Conservation (phyloP, 192 early-diverging fungal genomes). For the Coemansia aciculifera region DNA sequence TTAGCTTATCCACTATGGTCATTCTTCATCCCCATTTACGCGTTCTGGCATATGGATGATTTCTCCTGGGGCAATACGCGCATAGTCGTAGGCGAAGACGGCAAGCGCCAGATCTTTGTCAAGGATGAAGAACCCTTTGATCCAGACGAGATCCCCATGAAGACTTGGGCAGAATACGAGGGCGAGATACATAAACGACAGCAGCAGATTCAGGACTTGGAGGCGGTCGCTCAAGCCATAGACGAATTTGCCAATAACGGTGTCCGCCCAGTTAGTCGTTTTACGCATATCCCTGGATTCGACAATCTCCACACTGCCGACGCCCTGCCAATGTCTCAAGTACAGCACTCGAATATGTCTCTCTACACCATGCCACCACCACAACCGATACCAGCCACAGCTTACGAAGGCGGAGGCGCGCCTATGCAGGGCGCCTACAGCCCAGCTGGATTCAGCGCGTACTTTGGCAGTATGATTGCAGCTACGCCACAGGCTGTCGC, state of each 20-base stretch:
- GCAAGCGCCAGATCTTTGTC: slow-evolving; percentile 60
- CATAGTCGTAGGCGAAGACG: slow-evolving; percentile 83
- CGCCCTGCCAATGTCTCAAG: background rate
- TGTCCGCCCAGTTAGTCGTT: slow-evolving; percentile 33
- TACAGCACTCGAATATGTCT: background rate
- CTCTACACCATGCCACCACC: background rate
- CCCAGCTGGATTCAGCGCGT: slow-evolving; percentile 23
- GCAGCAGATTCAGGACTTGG: slow-evolving; percentile 28
- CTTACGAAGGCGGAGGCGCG: background rate
- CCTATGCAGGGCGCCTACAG: slow-evolving; percentile 23
- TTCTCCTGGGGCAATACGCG: slow-evolving; percentile 99
- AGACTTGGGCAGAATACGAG: slow-evolving; percentile 84
- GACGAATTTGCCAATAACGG: slow-evolving; percentile 36
- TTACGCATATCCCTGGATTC: slow-evolving; percentile 17
- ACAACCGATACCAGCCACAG: background rate
- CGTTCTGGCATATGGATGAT: slow-evolving; percentile 99
- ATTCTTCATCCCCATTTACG: slow-evolving; percentile 83
- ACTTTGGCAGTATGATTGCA: slow-evolving; percentile 25
- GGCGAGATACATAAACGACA: slow-evolving; percentile 31
- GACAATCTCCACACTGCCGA: background rate
- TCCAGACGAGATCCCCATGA: slow-evolving; percentile 70
- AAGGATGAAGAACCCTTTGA: slow-evolving; percentile 78
- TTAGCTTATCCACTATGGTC: slow-evolving; percentile 90
- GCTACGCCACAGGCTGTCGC: slow-evolving; percentile 19
- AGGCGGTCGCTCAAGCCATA: slow-evolving; percentile 39